A percentile compares a stretch with the other conserved stretches of the same genome.
Evolutionary conservation across 192 early-diverging fungal species (phyloP).

Genomic region (Coemansia sp.): DNA sequence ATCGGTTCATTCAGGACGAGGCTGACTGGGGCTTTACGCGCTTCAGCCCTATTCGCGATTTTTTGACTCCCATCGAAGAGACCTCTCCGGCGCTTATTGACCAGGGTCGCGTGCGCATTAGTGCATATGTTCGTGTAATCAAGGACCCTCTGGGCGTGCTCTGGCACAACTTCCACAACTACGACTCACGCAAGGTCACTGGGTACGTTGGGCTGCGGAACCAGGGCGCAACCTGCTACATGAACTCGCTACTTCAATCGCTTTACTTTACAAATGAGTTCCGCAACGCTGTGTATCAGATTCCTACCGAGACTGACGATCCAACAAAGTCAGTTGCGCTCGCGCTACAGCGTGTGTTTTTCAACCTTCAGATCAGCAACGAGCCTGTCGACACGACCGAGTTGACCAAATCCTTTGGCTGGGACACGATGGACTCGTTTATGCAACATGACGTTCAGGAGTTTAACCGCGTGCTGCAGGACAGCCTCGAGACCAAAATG

Average conservation of each 20-base stretch:
- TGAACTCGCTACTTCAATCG: constrained; percentile 97
- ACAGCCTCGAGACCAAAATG: constrained; percentile 97
- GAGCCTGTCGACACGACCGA: constrained; percentile 87
- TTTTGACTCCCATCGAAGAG: constrained; percentile 29
- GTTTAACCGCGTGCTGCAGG: constrained; percentile 95
- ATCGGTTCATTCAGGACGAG: constrained; percentile 80
- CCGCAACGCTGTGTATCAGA: constrained; percentile 87
- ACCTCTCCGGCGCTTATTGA: constrained; percentile 62
- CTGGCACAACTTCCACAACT: constrained; percentile 94
- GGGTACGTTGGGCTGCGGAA: constrained; percentile 94
- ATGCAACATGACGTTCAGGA: constrained; percentile 99
- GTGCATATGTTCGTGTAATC: constrained; percentile 70
- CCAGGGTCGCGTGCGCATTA: constrained; percentile 62
- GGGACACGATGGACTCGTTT: constrained; percentile 93
- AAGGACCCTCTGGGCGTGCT: constrained; percentile 88
- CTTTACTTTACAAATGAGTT: constrained; percentile 94
- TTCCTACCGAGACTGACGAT: constrained; percentile 88
- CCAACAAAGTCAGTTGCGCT: constrained; percentile 83
- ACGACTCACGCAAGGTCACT: constrained; percentile 86
- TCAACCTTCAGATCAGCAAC: constrained; percentile 73
- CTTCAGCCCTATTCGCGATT: constrained; percentile 60
- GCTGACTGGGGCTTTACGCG: constrained; percentile 95
- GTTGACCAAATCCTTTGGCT: constrained; percentile 97
- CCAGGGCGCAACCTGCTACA: constrained; percentile 98
- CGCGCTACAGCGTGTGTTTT: constrained; percentile 93